Base-by-base conservation (phyloP, 768 basidiomycete genomes). In the Auriscalpium orientale region DNA sequence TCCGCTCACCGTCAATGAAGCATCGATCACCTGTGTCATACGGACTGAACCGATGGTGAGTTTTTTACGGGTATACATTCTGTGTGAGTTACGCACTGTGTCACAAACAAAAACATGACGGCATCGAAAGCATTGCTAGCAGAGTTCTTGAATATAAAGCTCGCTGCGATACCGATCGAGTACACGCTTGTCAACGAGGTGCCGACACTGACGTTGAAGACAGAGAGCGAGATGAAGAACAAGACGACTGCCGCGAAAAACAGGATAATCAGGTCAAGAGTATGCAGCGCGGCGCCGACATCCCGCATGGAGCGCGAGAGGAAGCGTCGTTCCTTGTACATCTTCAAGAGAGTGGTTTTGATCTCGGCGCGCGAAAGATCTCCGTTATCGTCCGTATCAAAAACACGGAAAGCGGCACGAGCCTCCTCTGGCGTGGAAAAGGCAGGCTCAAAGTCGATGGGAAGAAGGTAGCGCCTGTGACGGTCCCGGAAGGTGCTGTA, bases 1-100 rank as follows among this genome's bases (percentile, higher is more conserved):
- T 2, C 12, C 1, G 67, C 76, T 61, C 56, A 80, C 80, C 65
- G 58, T 84, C 85, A 58, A 91, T 82, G 64, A 90, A 84, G 61
- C 83, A 83, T n/a, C 89, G 79, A 70, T 91, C 89, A 11, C 89
- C 89, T 21, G 88, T 88, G 62, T 90, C 88, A 60, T 83, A 90
- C 4, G 87, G 87, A 66, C 86, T 89, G 21, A 21, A 48, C 28
- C 28, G 28, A 28, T 28, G 28, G 2, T 28, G 28, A 28, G 28
- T 28, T 28, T 2, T 5, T 4, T 2, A 28, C 28, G 28, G 28
- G 28, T 28, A 4, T 7, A 28, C 28, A 28, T 5, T 7, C 28
- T 28, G 28, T 28, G 28, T 28, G 37, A n/a, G 34, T 11, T n/a
- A 73, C 87, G 61, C 59, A 89, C 87, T 91, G 89, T 3, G 87